phyloP scores from a whole-genome alignment of 2,329 filamentous ascomycete species.

The Dichotomopilus funicola region DNA sequence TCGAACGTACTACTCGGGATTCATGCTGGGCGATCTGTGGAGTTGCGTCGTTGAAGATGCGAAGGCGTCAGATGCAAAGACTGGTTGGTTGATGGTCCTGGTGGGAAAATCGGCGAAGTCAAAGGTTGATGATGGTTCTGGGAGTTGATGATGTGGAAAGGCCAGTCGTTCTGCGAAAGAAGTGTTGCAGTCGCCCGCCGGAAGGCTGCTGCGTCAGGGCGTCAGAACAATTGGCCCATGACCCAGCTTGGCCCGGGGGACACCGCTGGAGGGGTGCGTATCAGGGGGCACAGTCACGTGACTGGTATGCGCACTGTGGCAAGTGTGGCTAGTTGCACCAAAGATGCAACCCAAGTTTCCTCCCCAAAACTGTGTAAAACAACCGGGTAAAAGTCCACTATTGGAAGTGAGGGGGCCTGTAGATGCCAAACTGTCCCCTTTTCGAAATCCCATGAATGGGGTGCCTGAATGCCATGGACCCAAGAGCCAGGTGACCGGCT shows the following conservation, averaged over 20 bases:
- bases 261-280: constrained; percentile 13
- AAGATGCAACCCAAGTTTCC: not conserved
- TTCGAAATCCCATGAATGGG: not conserved
- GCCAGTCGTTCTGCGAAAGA: constrained; percentile 1
- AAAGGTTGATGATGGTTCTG: constrained; percentile 5
- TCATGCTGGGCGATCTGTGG: constrained; percentile 56
- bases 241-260: constrained; percentile 12
- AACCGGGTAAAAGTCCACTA: not conserved
- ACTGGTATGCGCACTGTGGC: constrained; percentile 9
- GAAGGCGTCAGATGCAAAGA: constrained; percentile 4
- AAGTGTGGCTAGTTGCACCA: constrained; percentile 1
- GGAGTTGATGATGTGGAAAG: constrained; percentile 21
- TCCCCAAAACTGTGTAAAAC: too few species aligned
- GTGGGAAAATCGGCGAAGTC: constrained; percentile 9
- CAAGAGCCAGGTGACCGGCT: not conserved
- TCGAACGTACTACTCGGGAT: constrained; percentile 75
- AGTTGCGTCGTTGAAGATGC: constrained; percentile 3
- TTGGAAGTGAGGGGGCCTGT: not conserved
- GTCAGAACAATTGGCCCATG: constrained; percentile 18
- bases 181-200: not conserved
- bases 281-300: constrained; percentile 16
- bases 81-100: constrained; percentile 7
- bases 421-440: not conserved
- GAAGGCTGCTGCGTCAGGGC: constrained; percentile 24
- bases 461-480: not conserved